Percentiles rank a stretch among this genome's conserved stretches.
These are phyloP conservation scores for Hypholoma fasciculare DNA, from an alignment of 768 basidiomycete genomes.

Conservation along the genomic window DNA sequence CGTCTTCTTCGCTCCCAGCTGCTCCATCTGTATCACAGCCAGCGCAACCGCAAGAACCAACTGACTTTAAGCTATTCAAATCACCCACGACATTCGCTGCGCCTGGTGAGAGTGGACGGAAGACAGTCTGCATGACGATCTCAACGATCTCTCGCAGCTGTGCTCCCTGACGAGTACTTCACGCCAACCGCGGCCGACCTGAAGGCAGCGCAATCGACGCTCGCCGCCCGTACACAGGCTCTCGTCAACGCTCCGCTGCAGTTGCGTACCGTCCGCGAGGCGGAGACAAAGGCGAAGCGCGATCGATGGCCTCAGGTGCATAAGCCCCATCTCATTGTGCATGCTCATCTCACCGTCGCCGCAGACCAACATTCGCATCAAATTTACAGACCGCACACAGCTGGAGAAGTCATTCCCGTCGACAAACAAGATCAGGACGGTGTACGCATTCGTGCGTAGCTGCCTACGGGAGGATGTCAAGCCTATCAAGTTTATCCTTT, in stretches of 20 bases:
- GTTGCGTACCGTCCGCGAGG: slow-evolving; percentile 63
- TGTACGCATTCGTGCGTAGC: slow-evolving; percentile 83
- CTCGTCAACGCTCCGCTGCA: slow-evolving; percentile 72
- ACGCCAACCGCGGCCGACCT: slow-evolving; percentile 71
- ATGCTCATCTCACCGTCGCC: background rate
- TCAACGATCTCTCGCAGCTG: slow-evolving; percentile 28
- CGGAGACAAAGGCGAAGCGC: slow-evolving; percentile 54
- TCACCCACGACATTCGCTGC: slow-evolving; percentile 16
- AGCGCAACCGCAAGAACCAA: slow-evolving; percentile 3
- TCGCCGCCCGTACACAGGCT: slow-evolving; percentile 60
- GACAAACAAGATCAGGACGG: slow-evolving; percentile 72
- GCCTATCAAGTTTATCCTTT: slow-evolving; percentile 80
- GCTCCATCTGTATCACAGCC: background rate
- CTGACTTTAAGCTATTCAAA: slow-evolving; percentile 30
- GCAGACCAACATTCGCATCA: slow-evolving; percentile 80
- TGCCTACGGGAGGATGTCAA: slow-evolving; percentile 75
- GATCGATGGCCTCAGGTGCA: slow-evolving; percentile 76
- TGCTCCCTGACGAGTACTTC: slow-evolving; percentile 75
- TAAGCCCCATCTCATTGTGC: background rate
- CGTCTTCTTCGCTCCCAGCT: background rate
- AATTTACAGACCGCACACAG: slow-evolving; percentile 79
- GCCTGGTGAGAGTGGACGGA: slow-evolving; percentile 14
- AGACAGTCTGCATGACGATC: background rate
- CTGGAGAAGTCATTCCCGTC: slow-evolving; percentile 81
- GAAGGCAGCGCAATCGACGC: slow-evolving; percentile 61